Evolutionary conservation across 805 yeast species (phyloP), one percentile per base, ranked within the genome.

Genomic region (Saccharomycopsis olivae): DNA sequence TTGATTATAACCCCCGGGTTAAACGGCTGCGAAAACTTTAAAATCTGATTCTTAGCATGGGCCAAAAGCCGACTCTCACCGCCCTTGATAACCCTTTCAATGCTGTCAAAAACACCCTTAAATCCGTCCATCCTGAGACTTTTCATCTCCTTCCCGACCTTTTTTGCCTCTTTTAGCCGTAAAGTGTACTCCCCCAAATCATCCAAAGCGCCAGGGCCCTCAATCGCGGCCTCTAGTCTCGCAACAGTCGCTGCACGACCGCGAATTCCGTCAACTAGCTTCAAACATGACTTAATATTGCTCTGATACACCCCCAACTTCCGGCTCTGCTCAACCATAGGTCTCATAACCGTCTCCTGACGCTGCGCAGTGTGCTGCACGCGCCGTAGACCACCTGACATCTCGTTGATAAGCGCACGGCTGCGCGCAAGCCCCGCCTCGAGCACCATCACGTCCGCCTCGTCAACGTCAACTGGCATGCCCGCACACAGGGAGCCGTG

Each of bases 401-500:
- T 76, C 33, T 69, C 59, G 2, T 57, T 53, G 8, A 86, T 71
- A 30, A 85, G 58, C 15, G 64, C 65, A 29, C 71, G 69, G 3
- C 85, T 72, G 39, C 74, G 69, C 36, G 66, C 58, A 25, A 88
- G 64, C 39, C 81, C 78, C 52, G 82, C 92, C 38, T 84, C 81
- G 24, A 87, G 67, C 3, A 87, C 87, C 2, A 85, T 78, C 25
- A 85, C 77, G 50, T 86, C 95, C 2, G 88, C 87, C 54, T 80
- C 89, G 51, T 82, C 88, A 2, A 76, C 63, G 51, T 80, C 88
- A 20, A 75, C 43, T 23, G 35, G 31, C 46, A 45, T 45, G n/a
- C n/a, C n/a, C n/a, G n/a, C n/a, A n/a, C n/a, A n/a, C n/a, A n/a
- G n/a, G n/a, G n/a, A n/a, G n/a, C n/a, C n/a, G n/a, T n/a, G n/a